These are phyloP conservation scores for Hymenotorrendiella dingleyae DNA, from an alignment of 2,329 filamentous ascomycete species.

Conservation along the genomic window DNA sequence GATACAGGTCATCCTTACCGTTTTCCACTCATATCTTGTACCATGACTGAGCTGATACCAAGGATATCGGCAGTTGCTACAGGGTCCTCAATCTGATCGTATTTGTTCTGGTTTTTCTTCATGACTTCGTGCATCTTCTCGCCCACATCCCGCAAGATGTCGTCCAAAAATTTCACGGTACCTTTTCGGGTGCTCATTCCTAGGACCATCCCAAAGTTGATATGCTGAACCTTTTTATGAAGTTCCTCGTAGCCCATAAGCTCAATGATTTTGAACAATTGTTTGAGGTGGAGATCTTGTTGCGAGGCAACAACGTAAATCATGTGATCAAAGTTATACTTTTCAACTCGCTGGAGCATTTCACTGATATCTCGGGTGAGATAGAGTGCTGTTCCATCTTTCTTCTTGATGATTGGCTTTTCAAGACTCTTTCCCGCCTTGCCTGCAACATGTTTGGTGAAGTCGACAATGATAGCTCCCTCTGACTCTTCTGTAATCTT, in stretches of 20 bases:
- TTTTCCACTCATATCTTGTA: constrained; percentile 97
- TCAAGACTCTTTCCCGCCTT: constrained; percentile 65
- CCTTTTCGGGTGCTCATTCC: constrained; percentile 67
- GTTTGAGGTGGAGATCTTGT: constrained; percentile 67
- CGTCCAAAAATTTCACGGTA: constrained; percentile 67
- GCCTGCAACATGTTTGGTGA: constrained; percentile 59
- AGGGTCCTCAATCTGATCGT: constrained; percentile 81
- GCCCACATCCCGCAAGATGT: constrained; percentile 71
- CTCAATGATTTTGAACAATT: constrained; percentile 72
- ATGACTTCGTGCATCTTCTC: constrained; percentile 99
- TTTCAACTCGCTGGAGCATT: constrained; percentile 57
- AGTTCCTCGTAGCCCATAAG: constrained; percentile 65
- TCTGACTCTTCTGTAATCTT: constrained; percentile 62
- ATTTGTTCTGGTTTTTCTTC: constrained; percentile 85
- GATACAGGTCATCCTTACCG: constrained; percentile 44
- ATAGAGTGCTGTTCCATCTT: constrained; percentile 70
- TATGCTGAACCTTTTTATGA: constrained; percentile 61
- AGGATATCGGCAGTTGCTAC: constrained; percentile 77
- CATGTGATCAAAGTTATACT: constrained; percentile 69
- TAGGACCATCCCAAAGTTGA: constrained; percentile 69
- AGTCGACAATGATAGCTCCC: constrained; percentile 69
- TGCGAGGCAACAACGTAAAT: constrained; percentile 71
- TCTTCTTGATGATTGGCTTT: constrained; percentile 65
- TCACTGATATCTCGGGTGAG: constrained; percentile 74
- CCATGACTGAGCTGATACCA: constrained; percentile 93